Evolutionary conservation across 495 filamentous ascomycete genomes (phyloP).

Genomic region (Pyronema domesticum): DNA sequence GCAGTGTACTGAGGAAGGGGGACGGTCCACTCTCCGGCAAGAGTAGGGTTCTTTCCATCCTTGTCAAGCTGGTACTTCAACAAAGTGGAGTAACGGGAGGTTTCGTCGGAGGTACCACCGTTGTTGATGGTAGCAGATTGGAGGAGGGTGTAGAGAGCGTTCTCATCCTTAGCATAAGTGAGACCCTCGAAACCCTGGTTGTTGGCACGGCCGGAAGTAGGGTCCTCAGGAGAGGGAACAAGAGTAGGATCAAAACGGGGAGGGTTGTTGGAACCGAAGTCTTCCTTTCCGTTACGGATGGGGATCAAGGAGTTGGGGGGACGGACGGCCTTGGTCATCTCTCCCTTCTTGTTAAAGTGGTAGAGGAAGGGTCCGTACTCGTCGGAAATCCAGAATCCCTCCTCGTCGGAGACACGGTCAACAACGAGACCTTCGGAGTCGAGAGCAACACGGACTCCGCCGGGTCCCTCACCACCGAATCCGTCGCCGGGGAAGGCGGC

Average conservation of each 20-base stretch:
- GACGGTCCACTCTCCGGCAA: constrained; percentile 50
- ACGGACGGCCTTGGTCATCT: constrained; percentile 46
- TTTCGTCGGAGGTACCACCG: constrained; percentile 39
- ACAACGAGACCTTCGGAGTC: constrained; percentile 61
- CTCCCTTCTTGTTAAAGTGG: constrained; percentile 41
- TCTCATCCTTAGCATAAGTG: constrained; percentile 44
- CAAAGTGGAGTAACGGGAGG: constrained; percentile 39
- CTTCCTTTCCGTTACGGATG: constrained; percentile 35
- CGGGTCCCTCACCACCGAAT: constrained; percentile 45
- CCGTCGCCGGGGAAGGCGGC: constrained; percentile 55
- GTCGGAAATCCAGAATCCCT: constrained; percentile 58
- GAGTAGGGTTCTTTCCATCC: constrained; percentile 24
- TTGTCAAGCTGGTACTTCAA: constrained; percentile 42
- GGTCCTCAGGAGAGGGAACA: constrained; percentile 34
- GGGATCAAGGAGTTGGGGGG: constrained; percentile 53
- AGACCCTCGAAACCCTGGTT: constrained; percentile 69
- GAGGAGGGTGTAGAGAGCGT: constrained; percentile 46
- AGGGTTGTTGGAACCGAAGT: constrained; percentile 42
- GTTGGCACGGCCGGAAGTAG: constrained; percentile 48
- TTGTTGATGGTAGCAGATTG: constrained; percentile 53
- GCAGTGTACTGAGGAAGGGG: constrained; percentile 42
- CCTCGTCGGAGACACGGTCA: constrained; percentile 30
- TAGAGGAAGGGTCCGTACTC: constrained; percentile 68
- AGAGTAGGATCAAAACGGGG: constrained; percentile 39
- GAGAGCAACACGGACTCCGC: constrained; percentile 43